Conservation (phyloP, 2,329 filamentous ascomycete species). For the Penicillium freii region DNA sequence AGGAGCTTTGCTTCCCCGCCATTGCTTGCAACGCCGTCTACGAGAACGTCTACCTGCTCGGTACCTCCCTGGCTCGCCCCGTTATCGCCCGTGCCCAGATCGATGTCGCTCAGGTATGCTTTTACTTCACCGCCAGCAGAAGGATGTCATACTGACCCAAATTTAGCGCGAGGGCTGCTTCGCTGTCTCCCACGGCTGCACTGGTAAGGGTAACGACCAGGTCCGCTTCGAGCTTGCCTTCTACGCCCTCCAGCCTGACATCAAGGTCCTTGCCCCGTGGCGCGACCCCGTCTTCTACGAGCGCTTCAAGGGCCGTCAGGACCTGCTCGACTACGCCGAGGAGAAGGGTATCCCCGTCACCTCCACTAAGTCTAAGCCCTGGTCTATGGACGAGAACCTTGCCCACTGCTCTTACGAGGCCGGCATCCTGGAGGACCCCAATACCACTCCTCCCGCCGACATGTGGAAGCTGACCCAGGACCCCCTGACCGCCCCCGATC, state of each 20-base stretch:
- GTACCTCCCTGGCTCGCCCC: conserved; percentile 47
- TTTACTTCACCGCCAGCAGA: background rate
- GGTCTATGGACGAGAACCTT: conserved; percentile 54
- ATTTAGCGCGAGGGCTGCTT: conserved; percentile 45
- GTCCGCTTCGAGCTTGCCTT: conserved; percentile 52
- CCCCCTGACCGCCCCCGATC: conserved; percentile 67
- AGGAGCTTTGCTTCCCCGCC: conserved; percentile 76
- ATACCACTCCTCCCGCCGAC: conserved; percentile 66
- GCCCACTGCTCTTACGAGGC: conserved; percentile 73
- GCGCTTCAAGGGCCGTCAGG: conserved; percentile 49
- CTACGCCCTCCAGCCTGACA: conserved; percentile 49
- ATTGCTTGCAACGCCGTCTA: conserved; percentile 63
- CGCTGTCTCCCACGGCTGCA: conserved; percentile 47
- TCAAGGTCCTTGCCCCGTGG: conserved; percentile 52
- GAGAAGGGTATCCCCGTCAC: conserved; percentile 49
- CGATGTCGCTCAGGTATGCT: conserved; percentile 29
- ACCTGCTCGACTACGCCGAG: conserved; percentile 51
- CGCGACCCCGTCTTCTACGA: conserved; percentile 50
- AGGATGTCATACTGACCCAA: background rate
- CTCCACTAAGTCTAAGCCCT: conserved; percentile 50
- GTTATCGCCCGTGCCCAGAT: conserved; percentile 50
- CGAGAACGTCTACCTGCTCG: conserved; percentile 64
- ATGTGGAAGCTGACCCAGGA: conserved; percentile 73
- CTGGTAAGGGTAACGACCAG: conserved; percentile 51
- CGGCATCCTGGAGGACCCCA: conserved; percentile 57